Percentiles rank a stretch among this genome's conserved stretches.
These are phyloP conservation scores for Xylaria sp. DNA, from an alignment of 2,329 filamentous ascomycete genomes.

Conservation along the genomic window DNA sequence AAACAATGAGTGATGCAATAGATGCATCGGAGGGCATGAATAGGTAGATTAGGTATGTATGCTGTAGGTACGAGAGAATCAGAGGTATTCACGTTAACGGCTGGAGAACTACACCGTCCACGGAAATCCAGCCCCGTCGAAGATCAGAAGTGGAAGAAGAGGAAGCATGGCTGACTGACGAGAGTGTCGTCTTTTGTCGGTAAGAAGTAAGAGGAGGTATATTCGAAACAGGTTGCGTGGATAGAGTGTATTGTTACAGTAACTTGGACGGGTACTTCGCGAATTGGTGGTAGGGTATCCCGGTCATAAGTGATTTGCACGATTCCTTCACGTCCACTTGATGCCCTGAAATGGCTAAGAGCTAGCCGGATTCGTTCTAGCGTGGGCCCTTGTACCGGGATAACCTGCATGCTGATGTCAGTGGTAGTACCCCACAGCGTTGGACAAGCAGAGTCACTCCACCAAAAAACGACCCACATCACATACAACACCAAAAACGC, in stretches of 20 bases:
- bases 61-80: slow-evolving; percentile 4
- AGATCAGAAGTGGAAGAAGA: slow-evolving; percentile 1
- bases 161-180: slow-evolving; percentile 24
- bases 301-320: slow-evolving; percentile 18
- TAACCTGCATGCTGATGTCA: slow-evolving; percentile 36
- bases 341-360: slow-evolving; percentile 14
- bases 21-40: background rate
- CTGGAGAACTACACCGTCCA: background rate
- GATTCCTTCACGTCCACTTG: slow-evolving; percentile 27
- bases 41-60: slow-evolving; percentile 1
- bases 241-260: background rate
- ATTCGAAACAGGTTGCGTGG: slow-evolving; percentile 11
- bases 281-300: slow-evolving; percentile 20
- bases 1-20: slow-evolving; percentile 12
- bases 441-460: too few species aligned
- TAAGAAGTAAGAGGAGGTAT: background rate
- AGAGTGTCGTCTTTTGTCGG: background rate
- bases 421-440: slow-evolving; percentile 19
- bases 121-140: slow-evolving; percentile 11
- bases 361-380: slow-evolving; percentile 26
- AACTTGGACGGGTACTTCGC: background rate
- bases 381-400: background rate
- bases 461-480: too few species aligned
- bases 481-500: too few species aligned
- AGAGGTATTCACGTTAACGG: slow-evolving; percentile 13